phyloP scores from a whole-genome alignment of 2,329 filamentous ascomycete species.

The Nothophaeocryptopus gaeumannii region DNA sequence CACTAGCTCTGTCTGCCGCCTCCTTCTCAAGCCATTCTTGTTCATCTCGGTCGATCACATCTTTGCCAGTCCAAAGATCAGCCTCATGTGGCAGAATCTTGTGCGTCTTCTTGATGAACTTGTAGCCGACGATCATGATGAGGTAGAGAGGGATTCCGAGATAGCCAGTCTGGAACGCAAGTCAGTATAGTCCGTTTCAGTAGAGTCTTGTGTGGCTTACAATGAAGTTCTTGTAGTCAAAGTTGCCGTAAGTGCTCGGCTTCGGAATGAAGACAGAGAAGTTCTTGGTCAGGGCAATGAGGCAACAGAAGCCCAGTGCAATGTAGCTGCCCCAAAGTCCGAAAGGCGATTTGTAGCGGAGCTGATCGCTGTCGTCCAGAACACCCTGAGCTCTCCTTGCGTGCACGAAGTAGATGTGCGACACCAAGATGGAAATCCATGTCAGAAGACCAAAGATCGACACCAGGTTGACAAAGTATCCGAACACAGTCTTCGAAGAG shows the following conservation, averaged over 20 bases:
- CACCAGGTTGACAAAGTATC: slow-evolving; percentile 48
- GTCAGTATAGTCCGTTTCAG: slow-evolving; percentile 2
- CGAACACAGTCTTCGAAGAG: slow-evolving; percentile 43
- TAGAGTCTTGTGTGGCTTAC: slow-evolving; percentile 40
- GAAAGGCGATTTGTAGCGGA: slow-evolving; percentile 63
- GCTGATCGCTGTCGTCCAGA: slow-evolving; percentile 35
- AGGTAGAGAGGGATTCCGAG: slow-evolving; percentile 74
- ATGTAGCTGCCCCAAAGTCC: slow-evolving; percentile 67
- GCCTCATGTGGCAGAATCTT: slow-evolving; percentile 54
- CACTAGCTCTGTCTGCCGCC: slow-evolving; percentile 27
- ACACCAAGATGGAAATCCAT: slow-evolving; percentile 51
- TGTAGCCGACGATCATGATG: slow-evolving; percentile 60
- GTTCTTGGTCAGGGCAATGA: slow-evolving; percentile 81
- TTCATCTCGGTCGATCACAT: slow-evolving; percentile 59
- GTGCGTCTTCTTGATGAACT: slow-evolving; percentile 59
- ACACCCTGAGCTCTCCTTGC: slow-evolving; percentile 48
- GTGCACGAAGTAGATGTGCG: slow-evolving; percentile 49
- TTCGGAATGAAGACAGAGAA: slow-evolving; percentile 65
- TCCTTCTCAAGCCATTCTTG: slow-evolving; percentile 33
- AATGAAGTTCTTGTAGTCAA: slow-evolving; percentile 74
- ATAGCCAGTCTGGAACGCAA: slow-evolving; percentile 51
- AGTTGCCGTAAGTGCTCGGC: slow-evolving; percentile 48
- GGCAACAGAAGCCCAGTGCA: slow-evolving; percentile 66
- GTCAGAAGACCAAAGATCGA: slow-evolving; percentile 43
- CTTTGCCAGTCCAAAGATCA: slow-evolving; percentile 60